Percentiles rank a stretch among this genome's conserved stretches.
Evolutionary conservation across 2,329 filamentous ascomycete species (phyloP).

Genomic region (Corinectria fuckeliana): DNA sequence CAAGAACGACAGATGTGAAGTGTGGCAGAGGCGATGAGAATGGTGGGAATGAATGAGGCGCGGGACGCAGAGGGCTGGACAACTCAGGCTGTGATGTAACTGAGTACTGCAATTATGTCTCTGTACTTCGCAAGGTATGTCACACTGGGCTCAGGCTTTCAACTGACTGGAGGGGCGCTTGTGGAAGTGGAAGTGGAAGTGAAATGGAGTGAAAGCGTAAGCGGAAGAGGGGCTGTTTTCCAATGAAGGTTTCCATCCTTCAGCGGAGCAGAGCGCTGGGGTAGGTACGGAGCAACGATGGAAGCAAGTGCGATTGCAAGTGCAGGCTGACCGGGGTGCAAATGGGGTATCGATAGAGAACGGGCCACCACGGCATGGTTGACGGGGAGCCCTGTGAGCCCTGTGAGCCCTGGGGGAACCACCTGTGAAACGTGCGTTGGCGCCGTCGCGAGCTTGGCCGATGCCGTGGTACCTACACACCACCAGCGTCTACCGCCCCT

Average conservation of each 20-base stretch:
- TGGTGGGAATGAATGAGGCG: conserved; percentile 29
- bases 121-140: neutral
- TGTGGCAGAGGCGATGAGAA: conserved; percentile 33
- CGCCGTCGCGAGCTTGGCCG: conserved; percentile 9
- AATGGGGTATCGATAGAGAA: too few species aligned
- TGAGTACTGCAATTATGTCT: too few species aligned
- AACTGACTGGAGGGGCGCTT: conserved; percentile 25
- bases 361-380: neutral
- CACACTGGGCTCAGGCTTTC: neutral
- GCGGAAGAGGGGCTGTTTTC: neutral
- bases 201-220: neutral
- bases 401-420: conserved; percentile 1
- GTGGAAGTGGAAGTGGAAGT: conserved; percentile 21
- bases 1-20: conserved; percentile 12
- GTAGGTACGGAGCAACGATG: too few species aligned
- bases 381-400: neutral
- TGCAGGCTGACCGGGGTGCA: neutral
- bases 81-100: neutral
- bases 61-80: neutral
- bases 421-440: conserved; percentile 25
- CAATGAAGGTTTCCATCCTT: neutral
- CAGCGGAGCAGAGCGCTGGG: neutral
- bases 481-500: neutral
- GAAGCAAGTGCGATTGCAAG: too few species aligned
- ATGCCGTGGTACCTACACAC: conserved; percentile 16